phyloP scores from a whole-genome alignment of 2,329 filamentous ascomycete species.

The Neopestalotiopsis sp. region DNA sequence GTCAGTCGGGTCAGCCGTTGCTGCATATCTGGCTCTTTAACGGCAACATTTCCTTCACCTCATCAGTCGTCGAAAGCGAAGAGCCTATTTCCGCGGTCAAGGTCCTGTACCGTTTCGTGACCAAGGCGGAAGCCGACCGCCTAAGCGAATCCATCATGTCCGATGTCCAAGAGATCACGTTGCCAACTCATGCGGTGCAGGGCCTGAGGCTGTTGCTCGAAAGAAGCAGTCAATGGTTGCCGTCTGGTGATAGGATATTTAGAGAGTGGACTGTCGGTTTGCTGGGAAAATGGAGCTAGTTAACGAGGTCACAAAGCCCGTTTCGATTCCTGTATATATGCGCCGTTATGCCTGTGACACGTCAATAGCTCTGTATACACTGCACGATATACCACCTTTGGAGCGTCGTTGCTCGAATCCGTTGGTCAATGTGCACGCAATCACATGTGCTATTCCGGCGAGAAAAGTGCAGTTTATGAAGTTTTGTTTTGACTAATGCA shows the following conservation, averaged over 20 bases:
- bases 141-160: constrained; percentile 57
- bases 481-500: constrained; percentile 61
- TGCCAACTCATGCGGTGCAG: constrained; percentile 56
- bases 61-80: constrained; percentile 35
- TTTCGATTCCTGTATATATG: neutral
- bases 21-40: constrained; percentile 63
- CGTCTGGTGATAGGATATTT: constrained; percentile 60
- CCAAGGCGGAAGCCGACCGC: constrained; percentile 47
- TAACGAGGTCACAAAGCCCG: neutral
- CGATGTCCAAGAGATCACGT: constrained; percentile 62
- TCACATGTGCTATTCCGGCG: neutral
- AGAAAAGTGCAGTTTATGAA: constrained; percentile 15
- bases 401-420: neutral
- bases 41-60: constrained; percentile 56
- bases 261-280: constrained; percentile 72
- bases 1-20: constrained; percentile 22
- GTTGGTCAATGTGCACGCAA: neutral
- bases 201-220: constrained; percentile 50
- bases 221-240: constrained; percentile 56
- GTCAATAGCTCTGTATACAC: neutral
- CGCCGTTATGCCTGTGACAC: neutral
- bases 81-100: constrained; percentile 50
- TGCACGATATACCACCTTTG: neutral
- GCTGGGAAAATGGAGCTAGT: constrained; percentile 53
- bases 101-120: constrained; percentile 54